Base-by-base conservation (phyloP, 805 yeast species). In the Lachancea cidri region DNA sequence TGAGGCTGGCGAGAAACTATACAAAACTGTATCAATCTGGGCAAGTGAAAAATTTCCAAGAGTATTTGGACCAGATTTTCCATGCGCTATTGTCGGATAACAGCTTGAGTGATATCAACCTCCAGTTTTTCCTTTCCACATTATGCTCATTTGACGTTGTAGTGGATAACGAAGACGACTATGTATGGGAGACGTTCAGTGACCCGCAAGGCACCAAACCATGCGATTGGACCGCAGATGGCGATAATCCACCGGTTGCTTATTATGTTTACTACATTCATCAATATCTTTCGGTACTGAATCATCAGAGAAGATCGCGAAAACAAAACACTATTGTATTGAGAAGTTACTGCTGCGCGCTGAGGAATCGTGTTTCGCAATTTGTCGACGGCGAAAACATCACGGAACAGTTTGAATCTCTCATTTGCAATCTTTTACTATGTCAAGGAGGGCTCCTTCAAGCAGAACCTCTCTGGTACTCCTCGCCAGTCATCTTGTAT, bases 211-310 rank as follows among this genome's bases (percentile, higher is more conserved):
- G 16, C 8, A 44, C 51, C 3, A 15, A 24, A 6, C 63, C 64
- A 8, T 29, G 29, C 1, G 38, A 53, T 4, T 68, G 72, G 71
- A 41, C 39, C 4, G 54, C 57, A 0, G 38, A 47, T 18, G 55
- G 58, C 4, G 63, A 58, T 14, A 67, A 68, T 42, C 72, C 73
- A 6, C 68, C 71, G 1, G 56, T 66, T 24, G 55, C 68, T 13
- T 66, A 67, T 35, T 67, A 67, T 47, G 49, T 64, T 52, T 68
- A 63, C 41, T 65, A 67, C 41, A 47, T 66, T 8, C 64, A 52
- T 36, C 35, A 52, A 13, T 50, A 57, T 31, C 29, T 53, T 33
- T 34, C 55, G n/a, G 44, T 35, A 33, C 40, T 52, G 14, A 60
- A 56, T 29, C 16, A 19, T 16, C 18, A 44, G 17, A 44, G 62